Conservation (phyloP, 2,329 filamentous ascomycete species). For the Aspergillus sp. region DNA sequence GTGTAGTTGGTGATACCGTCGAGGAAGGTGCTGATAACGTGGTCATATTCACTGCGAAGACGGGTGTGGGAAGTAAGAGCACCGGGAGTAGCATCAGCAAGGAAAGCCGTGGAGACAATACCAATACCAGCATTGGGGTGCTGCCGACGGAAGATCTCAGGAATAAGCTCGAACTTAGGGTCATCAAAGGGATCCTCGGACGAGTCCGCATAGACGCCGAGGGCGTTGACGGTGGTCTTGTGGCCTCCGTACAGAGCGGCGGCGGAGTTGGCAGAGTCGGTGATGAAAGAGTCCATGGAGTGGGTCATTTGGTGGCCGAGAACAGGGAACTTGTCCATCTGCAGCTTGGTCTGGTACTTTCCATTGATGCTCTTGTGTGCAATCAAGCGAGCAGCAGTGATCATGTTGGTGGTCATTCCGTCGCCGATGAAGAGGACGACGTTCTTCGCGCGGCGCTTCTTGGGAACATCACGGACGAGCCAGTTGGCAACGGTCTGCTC, state of each 20-base stretch:
- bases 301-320: slow-evolving; percentile 87
- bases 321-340: slow-evolving; percentile 81
- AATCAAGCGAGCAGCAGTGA: slow-evolving; percentile 70
- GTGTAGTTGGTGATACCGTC: slow-evolving; percentile 77
- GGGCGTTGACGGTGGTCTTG: slow-evolving; percentile 79
- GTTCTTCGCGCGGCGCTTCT: slow-evolving; percentile 76
- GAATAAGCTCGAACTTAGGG: slow-evolving; percentile 82
- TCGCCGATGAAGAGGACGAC: slow-evolving; percentile 81
- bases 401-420: slow-evolving; percentile 55
- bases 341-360: slow-evolving; percentile 73
- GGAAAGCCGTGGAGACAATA: slow-evolving; percentile 75
- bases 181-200: slow-evolving; percentile 74
- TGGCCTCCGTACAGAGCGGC: slow-evolving; percentile 80
- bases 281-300: slow-evolving; percentile 81
- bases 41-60: slow-evolving; percentile 65
- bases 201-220: slow-evolving; percentile 79
- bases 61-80: slow-evolving; percentile 73
- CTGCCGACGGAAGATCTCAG: slow-evolving; percentile 67
- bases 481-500: slow-evolving; percentile 72
- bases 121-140: slow-evolving; percentile 58
- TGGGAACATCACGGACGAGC: slow-evolving; percentile 70
- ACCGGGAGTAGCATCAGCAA: slow-evolving; percentile 75
- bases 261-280: slow-evolving; percentile 81
- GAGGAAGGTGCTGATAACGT: slow-evolving; percentile 73
- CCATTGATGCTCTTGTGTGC: slow-evolving; percentile 82